Conservation (phyloP, 108 stramenopile genomes). For the Skeletonema tropicum region DNA sequence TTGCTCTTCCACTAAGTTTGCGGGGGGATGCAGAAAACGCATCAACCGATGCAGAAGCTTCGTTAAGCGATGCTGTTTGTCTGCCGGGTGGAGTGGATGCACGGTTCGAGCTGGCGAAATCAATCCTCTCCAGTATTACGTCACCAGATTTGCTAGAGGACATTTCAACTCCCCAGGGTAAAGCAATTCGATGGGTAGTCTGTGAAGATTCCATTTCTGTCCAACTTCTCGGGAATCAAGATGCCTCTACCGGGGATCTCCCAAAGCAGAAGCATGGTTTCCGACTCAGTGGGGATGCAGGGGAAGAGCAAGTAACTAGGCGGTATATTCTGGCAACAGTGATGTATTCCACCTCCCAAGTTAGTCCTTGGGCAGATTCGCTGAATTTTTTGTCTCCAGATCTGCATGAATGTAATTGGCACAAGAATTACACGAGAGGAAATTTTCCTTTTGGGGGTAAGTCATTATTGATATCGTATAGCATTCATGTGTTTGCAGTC, state of each 20-base stretch:
- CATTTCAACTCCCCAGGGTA: background rate
- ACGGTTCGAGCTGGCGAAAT: background rate
- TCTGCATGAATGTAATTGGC: no score
- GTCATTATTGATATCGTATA: no score
- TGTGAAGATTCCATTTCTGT: slow-evolving; percentile 7
- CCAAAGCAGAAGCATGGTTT: no score
- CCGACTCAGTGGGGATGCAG: no score
- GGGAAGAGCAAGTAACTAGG: no score
- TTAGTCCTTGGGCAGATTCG: background rate
- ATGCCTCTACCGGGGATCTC: no score
- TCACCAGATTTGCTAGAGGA: background rate
- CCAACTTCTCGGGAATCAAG: background rate
- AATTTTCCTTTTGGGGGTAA: slow-evolving; percentile 12
- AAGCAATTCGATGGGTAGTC: slow-evolving; percentile 10
- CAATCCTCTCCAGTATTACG: background rate
- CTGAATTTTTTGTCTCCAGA: no score
- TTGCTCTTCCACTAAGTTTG: background rate
- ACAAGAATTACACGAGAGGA: background rate
- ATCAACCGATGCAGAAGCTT: no score
- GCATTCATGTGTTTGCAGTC: no score
- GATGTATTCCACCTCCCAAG: background rate
- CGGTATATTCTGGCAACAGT: no score
- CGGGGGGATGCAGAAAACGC: background rate
- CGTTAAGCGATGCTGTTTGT: no score
- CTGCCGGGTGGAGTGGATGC: no score